Evolutionary conservation across 371 early-diverging fungal genomes (phyloP).

Genomic region (Mucor racemosus): DNA sequence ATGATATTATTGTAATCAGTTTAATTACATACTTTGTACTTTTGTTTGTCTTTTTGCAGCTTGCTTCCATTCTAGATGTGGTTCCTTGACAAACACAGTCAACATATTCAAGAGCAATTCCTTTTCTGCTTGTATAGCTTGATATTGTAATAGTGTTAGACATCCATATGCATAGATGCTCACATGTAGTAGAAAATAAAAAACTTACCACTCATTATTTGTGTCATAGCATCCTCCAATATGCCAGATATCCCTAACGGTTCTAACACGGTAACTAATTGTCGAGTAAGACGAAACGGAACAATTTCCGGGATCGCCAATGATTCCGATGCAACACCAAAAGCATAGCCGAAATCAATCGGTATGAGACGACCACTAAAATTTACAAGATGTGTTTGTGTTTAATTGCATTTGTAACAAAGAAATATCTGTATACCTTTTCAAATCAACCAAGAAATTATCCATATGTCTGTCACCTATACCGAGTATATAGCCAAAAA

Average conservation of each 20-base stretch:
- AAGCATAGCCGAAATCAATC: conserved; percentile 81
- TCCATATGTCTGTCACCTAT: conserved; percentile 79
- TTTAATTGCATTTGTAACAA: too few species aligned
- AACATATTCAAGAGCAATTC: conserved; percentile 62
- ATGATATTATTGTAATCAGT: neutral
- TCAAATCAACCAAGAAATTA: conserved; percentile 67
- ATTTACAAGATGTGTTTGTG: neutral
- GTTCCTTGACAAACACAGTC: conserved; percentile 78
- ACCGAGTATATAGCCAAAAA: conserved; percentile 71
- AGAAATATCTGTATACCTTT: too few species aligned
- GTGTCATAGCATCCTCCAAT: conserved; percentile 60
- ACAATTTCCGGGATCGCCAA: conserved; percentile 72
- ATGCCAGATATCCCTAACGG: conserved; percentile 64
- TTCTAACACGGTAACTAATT: conserved; percentile 56
- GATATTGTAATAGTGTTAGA: neutral
- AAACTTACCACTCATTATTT: conserved; percentile 53
- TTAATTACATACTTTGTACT: conserved; percentile 53
- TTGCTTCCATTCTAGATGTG: conserved; percentile 64
- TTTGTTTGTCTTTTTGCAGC: conserved; percentile 63
- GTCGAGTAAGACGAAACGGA: conserved; percentile 70
- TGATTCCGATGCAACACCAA: conserved; percentile 76
- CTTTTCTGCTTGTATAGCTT: conserved; percentile 59
- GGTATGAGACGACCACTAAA: conserved; percentile 63
- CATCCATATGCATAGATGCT: neutral
- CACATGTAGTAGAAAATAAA: neutral